Evolutionary conservation across 2,329 filamentous ascomycete species (phyloP).

Genomic region (Fusarium pseudonygamai): DNA sequence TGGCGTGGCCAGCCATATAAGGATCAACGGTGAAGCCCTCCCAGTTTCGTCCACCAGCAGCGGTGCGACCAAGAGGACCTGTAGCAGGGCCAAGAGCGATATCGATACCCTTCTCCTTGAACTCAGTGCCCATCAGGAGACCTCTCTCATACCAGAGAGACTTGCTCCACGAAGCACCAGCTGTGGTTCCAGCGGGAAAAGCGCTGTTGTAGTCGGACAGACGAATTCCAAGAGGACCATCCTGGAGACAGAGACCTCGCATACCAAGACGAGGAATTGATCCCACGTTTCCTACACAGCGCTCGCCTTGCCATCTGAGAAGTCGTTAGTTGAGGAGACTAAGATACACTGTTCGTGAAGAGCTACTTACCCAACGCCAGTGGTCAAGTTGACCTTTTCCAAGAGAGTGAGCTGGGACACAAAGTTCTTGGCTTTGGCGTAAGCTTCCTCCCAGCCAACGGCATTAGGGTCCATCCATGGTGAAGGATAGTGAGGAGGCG

Average conservation of each 20-base stretch:
- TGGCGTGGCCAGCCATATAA: conserved; percentile 75
- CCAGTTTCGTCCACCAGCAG: conserved; percentile 67
- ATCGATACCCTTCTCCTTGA: conserved; percentile 79
- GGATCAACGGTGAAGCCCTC: conserved; percentile 77
- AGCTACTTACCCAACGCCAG: conserved; percentile 77
- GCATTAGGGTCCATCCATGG: conserved; percentile 84
- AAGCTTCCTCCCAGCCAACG: conserved; percentile 78
- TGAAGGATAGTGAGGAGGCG: conserved; percentile 79
- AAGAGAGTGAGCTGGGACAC: conserved; percentile 83
- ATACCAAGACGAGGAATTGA: conserved; percentile 76
- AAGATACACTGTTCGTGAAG: neutral
- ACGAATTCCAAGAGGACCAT: conserved; percentile 83
- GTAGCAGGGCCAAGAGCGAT: conserved; percentile 67
- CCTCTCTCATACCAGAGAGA: conserved; percentile 67
- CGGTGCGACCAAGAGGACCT: conserved; percentile 58
- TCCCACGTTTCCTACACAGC: conserved; percentile 81
- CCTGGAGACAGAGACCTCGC: conserved; percentile 83
- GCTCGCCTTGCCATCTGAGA: conserved; percentile 61
- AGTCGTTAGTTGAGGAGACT: neutral
- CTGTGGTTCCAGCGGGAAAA: conserved; percentile 80
- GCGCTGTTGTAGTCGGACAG: conserved; percentile 82
- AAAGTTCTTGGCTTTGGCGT: conserved; percentile 78
- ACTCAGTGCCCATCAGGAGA: conserved; percentile 65
- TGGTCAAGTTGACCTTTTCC: conserved; percentile 96
- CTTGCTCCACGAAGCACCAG: conserved; percentile 85